Conservation (phyloP, 2,329 filamentous ascomycete species). For the Colletotrichum simmondsii region DNA sequence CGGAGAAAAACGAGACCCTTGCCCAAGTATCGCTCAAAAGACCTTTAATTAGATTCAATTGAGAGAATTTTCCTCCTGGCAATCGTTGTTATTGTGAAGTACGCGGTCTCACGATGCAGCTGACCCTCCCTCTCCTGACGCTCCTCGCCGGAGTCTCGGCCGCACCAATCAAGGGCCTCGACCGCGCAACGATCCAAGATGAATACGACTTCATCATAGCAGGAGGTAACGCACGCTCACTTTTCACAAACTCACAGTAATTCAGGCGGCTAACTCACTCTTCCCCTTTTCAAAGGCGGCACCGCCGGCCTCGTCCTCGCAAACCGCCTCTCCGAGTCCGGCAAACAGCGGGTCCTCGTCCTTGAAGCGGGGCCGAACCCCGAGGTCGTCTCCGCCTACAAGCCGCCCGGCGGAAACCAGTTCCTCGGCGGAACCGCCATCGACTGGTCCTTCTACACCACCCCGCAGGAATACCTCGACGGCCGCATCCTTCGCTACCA, state of each 20-base stretch:
- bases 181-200: slow-evolving; percentile 29
- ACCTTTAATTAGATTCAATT: background rate
- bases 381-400: slow-evolving; percentile 38
- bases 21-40: background rate
- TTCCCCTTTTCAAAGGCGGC: slow-evolving; percentile 30
- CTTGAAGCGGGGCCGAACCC: slow-evolving; percentile 40
- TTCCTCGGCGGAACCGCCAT: slow-evolving; percentile 39
- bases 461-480: slow-evolving; percentile 37
- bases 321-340: slow-evolving; percentile 39
- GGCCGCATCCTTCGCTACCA: slow-evolving; percentile 45
- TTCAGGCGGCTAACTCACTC: background rate
- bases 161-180: slow-evolving; percentile 32
- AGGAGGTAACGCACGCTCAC: slow-evolving; percentile 23
- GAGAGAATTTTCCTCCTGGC: fast-evolving
- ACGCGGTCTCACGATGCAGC: slow-evolving; percentile 7
- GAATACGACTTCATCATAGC: slow-evolving; percentile 38
- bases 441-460: slow-evolving; percentile 40
- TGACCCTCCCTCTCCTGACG: slow-evolving; percentile 8
- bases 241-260: background rate
- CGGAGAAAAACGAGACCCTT: too few relatives aligned
- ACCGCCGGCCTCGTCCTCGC: slow-evolving; percentile 41
- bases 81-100: background rate
- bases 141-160: slow-evolving; percentile 19
- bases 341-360: slow-evolving; percentile 39
- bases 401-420: slow-evolving; percentile 40